These are phyloP conservation scores for Gynandropsis gynandra DNA, from an alignment of 345 rosid species.

Conservation along the genomic window DNA sequence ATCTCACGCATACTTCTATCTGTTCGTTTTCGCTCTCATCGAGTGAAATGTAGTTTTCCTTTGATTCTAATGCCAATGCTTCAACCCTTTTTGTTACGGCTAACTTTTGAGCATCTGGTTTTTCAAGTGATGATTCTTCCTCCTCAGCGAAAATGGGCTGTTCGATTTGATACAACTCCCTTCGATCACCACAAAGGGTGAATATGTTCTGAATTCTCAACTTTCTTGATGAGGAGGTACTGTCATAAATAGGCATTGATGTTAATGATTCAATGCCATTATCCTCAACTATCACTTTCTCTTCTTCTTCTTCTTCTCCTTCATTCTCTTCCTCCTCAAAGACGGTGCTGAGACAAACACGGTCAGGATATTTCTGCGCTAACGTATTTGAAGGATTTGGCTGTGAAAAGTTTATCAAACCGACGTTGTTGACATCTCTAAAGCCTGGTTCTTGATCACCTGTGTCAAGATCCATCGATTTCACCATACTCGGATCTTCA, in stretches of 20 bases:
- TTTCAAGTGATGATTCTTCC: too few species aligned
- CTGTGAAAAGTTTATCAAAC: slow-evolving; percentile 26
- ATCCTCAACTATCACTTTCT: slow-evolving; percentile 75
- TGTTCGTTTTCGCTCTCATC: slow-evolving; percentile 31
- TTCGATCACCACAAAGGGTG: slow-evolving; percentile 86
- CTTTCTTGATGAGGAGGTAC: slow-evolving; percentile 49
- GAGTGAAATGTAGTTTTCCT: slow-evolving; percentile 46
- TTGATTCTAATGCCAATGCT: slow-evolving; percentile 24
- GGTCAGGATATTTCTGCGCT: slow-evolving; percentile 41
- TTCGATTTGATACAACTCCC: slow-evolving; percentile 82
- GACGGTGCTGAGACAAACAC: slow-evolving; percentile 71
- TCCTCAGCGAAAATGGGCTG: too few species aligned
- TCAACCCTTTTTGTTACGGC: slow-evolving; percentile 11
- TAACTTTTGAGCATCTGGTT: slow-evolving; percentile 13
- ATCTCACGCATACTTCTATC: slow-evolving; percentile 46
- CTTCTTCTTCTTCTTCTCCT: slow-evolving; percentile 71
- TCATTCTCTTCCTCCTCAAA: slow-evolving; percentile 84
- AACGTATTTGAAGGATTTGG: slow-evolving; percentile 32
- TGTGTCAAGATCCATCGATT: slow-evolving; percentile 94
- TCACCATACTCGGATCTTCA: slow-evolving; percentile 90
- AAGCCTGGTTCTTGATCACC: slow-evolving; percentile 54
- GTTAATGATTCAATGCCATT: slow-evolving; percentile 49
- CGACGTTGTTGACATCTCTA: slow-evolving; percentile 27
- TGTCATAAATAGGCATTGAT: too few species aligned
- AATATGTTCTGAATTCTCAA: slow-evolving; percentile 78